phyloP scores from a whole-genome alignment of 2,329 filamentous ascomycete species.

The Epichloe sp. region DNA sequence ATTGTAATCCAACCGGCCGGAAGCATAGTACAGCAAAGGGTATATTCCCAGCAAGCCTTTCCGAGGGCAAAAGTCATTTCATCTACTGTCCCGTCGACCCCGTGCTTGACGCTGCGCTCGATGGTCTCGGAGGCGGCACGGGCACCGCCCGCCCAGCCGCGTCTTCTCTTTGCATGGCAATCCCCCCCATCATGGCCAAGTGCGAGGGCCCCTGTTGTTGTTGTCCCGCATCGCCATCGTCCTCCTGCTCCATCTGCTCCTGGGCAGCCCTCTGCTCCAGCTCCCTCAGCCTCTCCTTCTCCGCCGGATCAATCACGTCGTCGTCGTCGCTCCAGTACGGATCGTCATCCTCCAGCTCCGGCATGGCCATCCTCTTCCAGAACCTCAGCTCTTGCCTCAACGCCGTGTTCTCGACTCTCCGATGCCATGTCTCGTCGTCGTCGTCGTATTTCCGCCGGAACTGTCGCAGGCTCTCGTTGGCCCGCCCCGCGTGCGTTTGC shows the following conservation, averaged over 20 bases:
- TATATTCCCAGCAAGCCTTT: too few relatives aligned
- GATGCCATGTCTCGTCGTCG: conserved; percentile 39
- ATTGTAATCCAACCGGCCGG: too few relatives aligned
- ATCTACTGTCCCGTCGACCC: conserved; percentile 25
- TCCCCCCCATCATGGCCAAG: conserved; percentile 22
- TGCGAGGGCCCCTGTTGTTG: conserved; percentile 4
- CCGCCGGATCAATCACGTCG: conserved; percentile 46
- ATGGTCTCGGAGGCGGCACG: conserved; percentile 21
- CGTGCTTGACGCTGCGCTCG: conserved; percentile 29
- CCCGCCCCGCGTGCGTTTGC: conserved; percentile 44
- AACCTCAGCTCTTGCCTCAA: conserved; percentile 46
- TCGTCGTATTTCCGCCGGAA: conserved; percentile 46
- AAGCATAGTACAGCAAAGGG: too few relatives aligned
- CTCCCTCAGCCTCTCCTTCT: conserved; percentile 43
- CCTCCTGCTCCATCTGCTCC: conserved; percentile 22
- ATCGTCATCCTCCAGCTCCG: conserved; percentile 44
- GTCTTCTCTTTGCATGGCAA: conserved; percentile 27
- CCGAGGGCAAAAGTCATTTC: too few relatives aligned
- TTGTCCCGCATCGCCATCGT: conserved; percentile 18
- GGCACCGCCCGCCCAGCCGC: conserved; percentile 14
- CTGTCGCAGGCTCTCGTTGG: conserved; percentile 43
- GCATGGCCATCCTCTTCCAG: conserved; percentile 56
- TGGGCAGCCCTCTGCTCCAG: conserved; percentile 33
- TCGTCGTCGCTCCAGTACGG: conserved; percentile 53
- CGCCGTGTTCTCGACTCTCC: conserved; percentile 37